Base-by-base conservation (phyloP, 2,329 filamentous ascomycete species). In the Exophiala spinifera region DNA sequence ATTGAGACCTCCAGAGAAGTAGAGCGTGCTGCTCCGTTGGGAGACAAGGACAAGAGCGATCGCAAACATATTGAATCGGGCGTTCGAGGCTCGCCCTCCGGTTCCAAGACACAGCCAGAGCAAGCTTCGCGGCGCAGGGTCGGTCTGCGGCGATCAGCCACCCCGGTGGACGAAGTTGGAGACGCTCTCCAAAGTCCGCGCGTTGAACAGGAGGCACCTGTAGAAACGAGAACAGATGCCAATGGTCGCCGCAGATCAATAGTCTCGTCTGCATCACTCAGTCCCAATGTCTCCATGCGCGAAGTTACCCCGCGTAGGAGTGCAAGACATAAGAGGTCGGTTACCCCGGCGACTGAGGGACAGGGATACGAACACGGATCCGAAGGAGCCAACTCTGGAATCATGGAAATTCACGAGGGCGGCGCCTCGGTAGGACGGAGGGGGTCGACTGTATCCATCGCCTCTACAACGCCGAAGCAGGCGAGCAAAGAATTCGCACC, bases 81-180 rank as follows among this genome's bases (percentile, higher is more conserved):
- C n/a, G 46, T 50, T 15, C 52, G 49, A n/a, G 42, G 25, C 3
- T 40, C 56, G 5, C 44, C 43, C 21, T 55, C 56, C 21, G 15
- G 17, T 17, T 7, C 21, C 8, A 47, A 20, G 20, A 49, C 45
- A 3, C 1, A 34, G 2, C 45, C 13, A 19, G 36, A 49, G n/a
- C 34, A 49, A 25, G 53, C 54, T 15, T 54, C 57, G 13, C 46
- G 54, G 10, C 44, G 54, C 28, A 57, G 57, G 33, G 37, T 44
- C 11, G 49, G 52, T 28, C 49, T 43, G 20, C 48, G 19, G 36
- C 49, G 36, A 39, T 39, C 36, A 15, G 36, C 11, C 36, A 39
- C 14, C 17, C 36, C 36, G 11, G 17, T 15, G 36, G 4, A 39
- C 2, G 36, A 39, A 15, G 36, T 39, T 11, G 6, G 11, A 31